Evolutionary conservation across 2,329 filamentous ascomycete species (phyloP).

Genomic region (Lachnellula willkommii): DNA sequence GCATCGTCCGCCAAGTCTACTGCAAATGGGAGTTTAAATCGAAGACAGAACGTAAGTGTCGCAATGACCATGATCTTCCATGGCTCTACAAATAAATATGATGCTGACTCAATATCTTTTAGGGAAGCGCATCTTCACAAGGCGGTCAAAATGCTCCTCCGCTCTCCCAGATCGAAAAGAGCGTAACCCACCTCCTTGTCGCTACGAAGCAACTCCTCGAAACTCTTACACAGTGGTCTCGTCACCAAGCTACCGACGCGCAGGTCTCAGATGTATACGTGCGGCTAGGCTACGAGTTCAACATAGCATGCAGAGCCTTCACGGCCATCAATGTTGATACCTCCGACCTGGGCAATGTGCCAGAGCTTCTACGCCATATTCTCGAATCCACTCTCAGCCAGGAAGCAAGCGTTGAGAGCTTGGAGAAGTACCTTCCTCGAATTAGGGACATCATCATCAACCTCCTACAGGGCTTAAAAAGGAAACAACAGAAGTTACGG

Average conservation of each 20-base stretch:
- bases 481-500: conserved; percentile 86
- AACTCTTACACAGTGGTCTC: conserved; percentile 96
- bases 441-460: conserved; percentile 99
- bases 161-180: conserved; percentile 96
- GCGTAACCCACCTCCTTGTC: conserved; percentile 93
- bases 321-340: conserved; percentile 96
- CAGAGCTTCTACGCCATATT: conserved; percentile 82
- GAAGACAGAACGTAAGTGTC: conserved; percentile 53
- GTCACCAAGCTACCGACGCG: conserved; percentile 81
- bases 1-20: conserved; percentile 59
- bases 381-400: conserved; percentile 95
- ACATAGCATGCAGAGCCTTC: conserved; percentile 95
- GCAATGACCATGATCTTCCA: neutral
- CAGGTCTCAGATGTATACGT: conserved; percentile 99
- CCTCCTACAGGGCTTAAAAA: conserved; percentile 88
- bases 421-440: conserved; percentile 87
- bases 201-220: conserved; percentile 97
- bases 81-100: neutral
- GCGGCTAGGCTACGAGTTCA: conserved; percentile 95
- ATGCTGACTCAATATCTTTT: conserved; percentile 7
- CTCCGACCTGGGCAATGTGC: conserved; percentile 87
- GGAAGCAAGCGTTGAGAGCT: conserved; percentile 85
- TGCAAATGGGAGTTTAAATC: conserved; percentile 43
- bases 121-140: conserved; percentile 17
- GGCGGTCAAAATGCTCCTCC: conserved; percentile 25